phyloP scores from a whole-genome alignment of 345 rosid species.

The Lumnitzera littorea region DNA sequence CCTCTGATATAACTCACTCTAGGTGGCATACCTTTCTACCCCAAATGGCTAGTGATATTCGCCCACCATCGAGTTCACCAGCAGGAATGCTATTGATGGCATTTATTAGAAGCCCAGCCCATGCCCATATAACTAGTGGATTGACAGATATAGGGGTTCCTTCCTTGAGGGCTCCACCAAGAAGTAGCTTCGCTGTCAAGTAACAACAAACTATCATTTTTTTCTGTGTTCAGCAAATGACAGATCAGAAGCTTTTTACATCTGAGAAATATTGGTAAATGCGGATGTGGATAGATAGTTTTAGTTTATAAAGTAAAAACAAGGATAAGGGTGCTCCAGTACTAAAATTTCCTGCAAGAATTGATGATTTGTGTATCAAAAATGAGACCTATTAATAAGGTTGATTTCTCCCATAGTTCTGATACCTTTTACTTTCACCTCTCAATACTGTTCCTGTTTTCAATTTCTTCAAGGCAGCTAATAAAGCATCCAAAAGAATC shows the following conservation, averaged over 20 bases:
- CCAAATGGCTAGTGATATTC: constrained; percentile 80
- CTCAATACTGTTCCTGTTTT: constrained; percentile 4
- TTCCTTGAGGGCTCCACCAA: constrained; percentile 80
- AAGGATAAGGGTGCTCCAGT: too few relatives aligned
- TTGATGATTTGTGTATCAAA: too few relatives aligned
- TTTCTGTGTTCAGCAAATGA: background rate
- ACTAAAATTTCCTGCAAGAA: too few relatives aligned
- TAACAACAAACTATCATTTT: background rate
- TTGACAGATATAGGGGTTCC: constrained; percentile 80
- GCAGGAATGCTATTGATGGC: constrained; percentile 97
- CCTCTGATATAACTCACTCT: background rate
- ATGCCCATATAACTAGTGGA: constrained; percentile 86
- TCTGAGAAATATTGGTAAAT: background rate
- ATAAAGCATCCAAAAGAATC: too few relatives aligned
- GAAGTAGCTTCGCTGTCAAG: constrained; percentile 69
- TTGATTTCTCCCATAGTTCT: too few relatives aligned
- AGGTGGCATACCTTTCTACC: constrained; percentile 72
- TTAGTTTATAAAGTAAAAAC: too few relatives aligned
- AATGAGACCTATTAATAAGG: too few relatives aligned
- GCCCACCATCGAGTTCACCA: constrained; percentile 89
- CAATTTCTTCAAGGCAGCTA: too few relatives aligned
- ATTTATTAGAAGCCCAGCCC: constrained; percentile 93
- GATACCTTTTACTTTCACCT: too few relatives aligned
- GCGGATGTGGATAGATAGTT: too few relatives aligned
- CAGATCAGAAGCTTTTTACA: background rate